These are phyloP conservation scores for Suillus alpinus DNA, from an alignment of 768 basidiomycete genomes.

Conservation along the genomic window DNA sequence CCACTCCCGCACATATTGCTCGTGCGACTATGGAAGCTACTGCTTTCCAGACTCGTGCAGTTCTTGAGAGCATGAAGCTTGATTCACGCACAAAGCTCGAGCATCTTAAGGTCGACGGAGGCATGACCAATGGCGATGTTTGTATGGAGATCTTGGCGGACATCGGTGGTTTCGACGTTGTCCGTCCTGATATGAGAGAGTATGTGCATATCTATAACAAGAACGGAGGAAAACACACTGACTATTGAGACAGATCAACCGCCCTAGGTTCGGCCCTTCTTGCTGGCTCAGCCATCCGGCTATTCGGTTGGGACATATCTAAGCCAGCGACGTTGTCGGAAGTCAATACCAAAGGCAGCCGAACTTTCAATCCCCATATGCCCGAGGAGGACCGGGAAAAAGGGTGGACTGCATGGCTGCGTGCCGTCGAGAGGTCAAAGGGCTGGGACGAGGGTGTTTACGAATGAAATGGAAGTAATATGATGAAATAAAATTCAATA, in stretches of 20 bases:
- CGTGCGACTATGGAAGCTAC: constrained; percentile 95
- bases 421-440: constrained; percentile 79
- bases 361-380: constrained; percentile 61
- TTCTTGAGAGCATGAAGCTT: constrained; percentile 91
- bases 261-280: constrained; percentile 94
- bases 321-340: constrained; percentile 79
- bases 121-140: constrained; percentile 92
- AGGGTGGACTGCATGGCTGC: constrained; percentile 82
- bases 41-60: constrained; percentile 92
- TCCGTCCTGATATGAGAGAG: constrained; percentile 97
- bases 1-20: constrained; percentile 88
- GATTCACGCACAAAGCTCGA: constrained; percentile 81
- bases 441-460: constrained; percentile 71
- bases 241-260: constrained; percentile 63
- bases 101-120: constrained; percentile 95
- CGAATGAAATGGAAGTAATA: constrained; percentile 12
- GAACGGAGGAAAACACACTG: background rate
- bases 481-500: background rate
- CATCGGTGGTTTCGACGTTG: constrained; percentile 87
- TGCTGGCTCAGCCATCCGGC: constrained; percentile 80
- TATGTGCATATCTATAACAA: constrained; percentile 36
- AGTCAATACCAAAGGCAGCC: constrained; percentile 85
- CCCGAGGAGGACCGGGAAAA: constrained; percentile 52
- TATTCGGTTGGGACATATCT: constrained; percentile 91
- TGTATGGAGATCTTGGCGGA: constrained; percentile 87